phyloP scores from a whole-genome alignment of 2,329 filamentous ascomycete species.

The Trichoderma lentiforme region DNA sequence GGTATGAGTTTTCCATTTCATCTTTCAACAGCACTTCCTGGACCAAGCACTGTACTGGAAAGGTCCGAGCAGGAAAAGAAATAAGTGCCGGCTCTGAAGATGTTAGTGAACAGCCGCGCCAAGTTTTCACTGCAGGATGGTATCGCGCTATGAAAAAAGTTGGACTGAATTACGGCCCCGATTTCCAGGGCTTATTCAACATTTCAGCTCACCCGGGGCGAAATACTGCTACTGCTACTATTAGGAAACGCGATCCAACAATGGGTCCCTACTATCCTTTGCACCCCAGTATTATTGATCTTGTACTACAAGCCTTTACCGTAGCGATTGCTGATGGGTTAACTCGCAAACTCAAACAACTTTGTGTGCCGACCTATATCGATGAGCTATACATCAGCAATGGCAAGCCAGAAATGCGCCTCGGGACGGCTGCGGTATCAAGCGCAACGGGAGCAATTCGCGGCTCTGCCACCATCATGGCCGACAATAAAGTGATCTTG shows the following conservation, averaged over 20 bases:
- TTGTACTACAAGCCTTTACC: constrained; percentile 9
- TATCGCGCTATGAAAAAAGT: constrained; percentile 9
- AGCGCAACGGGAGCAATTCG: neutral
- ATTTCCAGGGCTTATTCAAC: constrained; percentile 14
- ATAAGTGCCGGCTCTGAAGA: neutral
- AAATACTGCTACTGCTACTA: neutral
- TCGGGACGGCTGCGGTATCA: constrained; percentile 2
- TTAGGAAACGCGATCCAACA: neutral
- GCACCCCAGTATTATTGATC: constrained; percentile 17
- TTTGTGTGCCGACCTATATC: constrained; percentile 8
- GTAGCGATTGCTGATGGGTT: constrained; percentile 7
- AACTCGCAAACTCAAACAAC: neutral
- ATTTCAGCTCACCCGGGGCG: constrained; percentile 12
- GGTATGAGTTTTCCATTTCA: constrained; percentile 20
- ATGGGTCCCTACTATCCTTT: constrained; percentile 1
- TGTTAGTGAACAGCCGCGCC: neutral
- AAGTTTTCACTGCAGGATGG: neutral
- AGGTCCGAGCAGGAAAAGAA: neutral
- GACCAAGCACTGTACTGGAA: constrained; percentile 8
- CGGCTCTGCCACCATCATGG: neutral
- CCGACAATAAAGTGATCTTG: neutral
- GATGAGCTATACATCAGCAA: constrained; percentile 4
- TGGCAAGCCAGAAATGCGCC: neutral
- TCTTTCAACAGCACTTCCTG: constrained; percentile 18
- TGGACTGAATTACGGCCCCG: constrained; percentile 18